Evolutionary conservation across 106 monocot species (phyloP).

Genomic region (Dioscorea dumetorum): DNA sequence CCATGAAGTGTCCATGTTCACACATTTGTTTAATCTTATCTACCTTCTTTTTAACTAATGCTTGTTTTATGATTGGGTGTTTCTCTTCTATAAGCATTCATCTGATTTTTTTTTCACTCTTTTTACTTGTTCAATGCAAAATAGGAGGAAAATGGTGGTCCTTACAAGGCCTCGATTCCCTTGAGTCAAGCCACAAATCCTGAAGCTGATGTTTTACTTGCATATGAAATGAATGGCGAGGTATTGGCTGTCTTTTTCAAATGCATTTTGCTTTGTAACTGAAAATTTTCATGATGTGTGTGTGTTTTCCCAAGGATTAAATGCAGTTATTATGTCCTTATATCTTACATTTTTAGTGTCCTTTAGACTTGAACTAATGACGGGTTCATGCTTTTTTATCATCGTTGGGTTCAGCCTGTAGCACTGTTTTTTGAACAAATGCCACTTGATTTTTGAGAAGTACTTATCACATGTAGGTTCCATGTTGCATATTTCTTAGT

Average conservation of each 20-base stretch:
- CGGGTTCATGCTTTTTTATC: too few relatives aligned
- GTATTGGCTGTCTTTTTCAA: slow-evolving; percentile 15
- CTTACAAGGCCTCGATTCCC: slow-evolving; percentile 93
- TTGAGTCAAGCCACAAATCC: slow-evolving; percentile 79
- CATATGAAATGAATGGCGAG: slow-evolving; percentile 99
- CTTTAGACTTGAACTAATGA: neutral
- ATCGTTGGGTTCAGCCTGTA: too few relatives aligned
- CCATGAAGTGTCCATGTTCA: too few relatives aligned
- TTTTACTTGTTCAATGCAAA: neutral
- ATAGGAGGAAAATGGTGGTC: slow-evolving; percentile 97
- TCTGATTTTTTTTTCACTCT: slow-evolving; percentile 3
- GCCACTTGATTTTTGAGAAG: too few relatives aligned
- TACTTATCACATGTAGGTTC: too few relatives aligned
- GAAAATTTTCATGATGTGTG: neutral
- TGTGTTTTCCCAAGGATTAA: neutral
- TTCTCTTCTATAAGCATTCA: neutral
- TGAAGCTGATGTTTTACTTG: slow-evolving; percentile 92
- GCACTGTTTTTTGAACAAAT: too few relatives aligned
- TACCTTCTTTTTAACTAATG: neutral
- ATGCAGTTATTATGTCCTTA: neutral
- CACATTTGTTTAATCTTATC: neutral
- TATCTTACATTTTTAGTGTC: neutral
- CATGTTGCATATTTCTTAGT: too few relatives aligned
- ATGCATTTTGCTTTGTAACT: neutral
- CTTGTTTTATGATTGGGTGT: neutral